Conservation (phyloP, 257 asterid species). For the Cordia subcordata region DNA sequence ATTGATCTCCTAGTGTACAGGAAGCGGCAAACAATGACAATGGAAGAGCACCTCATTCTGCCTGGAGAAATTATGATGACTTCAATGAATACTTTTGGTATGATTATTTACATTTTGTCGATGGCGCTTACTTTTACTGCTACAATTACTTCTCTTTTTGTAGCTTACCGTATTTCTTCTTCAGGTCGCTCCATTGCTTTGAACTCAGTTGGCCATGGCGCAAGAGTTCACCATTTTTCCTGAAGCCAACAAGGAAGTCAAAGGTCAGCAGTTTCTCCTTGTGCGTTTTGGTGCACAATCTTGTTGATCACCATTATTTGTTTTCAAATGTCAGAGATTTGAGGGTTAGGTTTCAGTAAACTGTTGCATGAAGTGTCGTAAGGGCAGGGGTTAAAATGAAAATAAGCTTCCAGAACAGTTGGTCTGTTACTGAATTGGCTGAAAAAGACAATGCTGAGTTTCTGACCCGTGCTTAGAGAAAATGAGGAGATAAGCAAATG, state of each 20-base stretch:
- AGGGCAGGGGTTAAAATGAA: no score
- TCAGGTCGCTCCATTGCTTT: slow-evolving; percentile 88
- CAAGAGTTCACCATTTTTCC: slow-evolving; percentile 54
- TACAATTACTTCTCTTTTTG: not conserved
- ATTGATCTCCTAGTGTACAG: slow-evolving; percentile 35
- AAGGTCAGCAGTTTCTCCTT: slow-evolving; percentile 45
- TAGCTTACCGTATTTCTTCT: slow-evolving; percentile 5
- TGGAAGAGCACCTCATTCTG: slow-evolving; percentile 97
- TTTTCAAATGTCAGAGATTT: no score
- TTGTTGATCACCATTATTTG: not conserved
- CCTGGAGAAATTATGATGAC: slow-evolving; percentile 98
- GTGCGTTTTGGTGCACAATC: not conserved
- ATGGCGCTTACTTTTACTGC: not conserved
- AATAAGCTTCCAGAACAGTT: no score
- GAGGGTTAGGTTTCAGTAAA: not conserved
- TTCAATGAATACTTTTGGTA: slow-evolving; percentile 97
- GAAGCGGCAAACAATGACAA: slow-evolving; percentile 90
- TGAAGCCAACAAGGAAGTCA: slow-evolving; percentile 73
- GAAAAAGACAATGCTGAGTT: no score
- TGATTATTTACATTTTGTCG: slow-evolving; percentile 11
- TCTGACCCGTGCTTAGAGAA: no score
- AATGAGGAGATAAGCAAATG: no score
- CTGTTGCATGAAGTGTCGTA: not conserved
- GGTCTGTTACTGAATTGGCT: no score
- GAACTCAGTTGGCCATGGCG: slow-evolving; percentile 99